Conservation (phyloP, 176 grass and related monocot species). For the Poa pratensis region DNA sequence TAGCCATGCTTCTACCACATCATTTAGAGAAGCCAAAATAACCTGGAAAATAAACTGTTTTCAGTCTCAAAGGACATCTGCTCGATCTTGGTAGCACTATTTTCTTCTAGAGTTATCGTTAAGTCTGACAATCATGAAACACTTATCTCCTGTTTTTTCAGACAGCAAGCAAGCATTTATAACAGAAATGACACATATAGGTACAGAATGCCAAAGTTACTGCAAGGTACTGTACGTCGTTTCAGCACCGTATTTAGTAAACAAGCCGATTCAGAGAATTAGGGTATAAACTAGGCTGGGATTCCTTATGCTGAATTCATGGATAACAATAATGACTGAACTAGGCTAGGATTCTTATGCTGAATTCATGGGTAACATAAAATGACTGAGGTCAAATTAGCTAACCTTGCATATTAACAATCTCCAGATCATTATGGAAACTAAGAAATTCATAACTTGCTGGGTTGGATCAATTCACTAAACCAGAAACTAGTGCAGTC, state of each 20-base stretch:
- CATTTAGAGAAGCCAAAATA: slow-evolving; percentile 84
- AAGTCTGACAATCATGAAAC: not conserved
- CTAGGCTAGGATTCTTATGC: slow-evolving; percentile 3
- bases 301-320: slow-evolving; percentile 3
- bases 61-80: slow-evolving; percentile 20
- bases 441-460: slow-evolving; percentile 26
- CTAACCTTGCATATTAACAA: slow-evolving; percentile 30
- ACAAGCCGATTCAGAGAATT: slow-evolving; percentile 20
- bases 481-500: not conserved
- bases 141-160: slow-evolving; percentile 27
- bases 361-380: not conserved
- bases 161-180: slow-evolving; percentile 22
- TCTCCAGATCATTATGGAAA: slow-evolving; percentile 21
- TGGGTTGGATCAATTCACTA: not conserved
- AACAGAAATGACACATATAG: slow-evolving; percentile 7
- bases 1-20: slow-evolving; percentile 70
- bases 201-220: slow-evolving; percentile 7
- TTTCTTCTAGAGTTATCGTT: slow-evolving; percentile 24
- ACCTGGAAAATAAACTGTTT: slow-evolving; percentile 60
- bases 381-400: slow-evolving; percentile 16
- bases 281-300: slow-evolving; percentile 12
- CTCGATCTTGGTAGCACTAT: not conserved
- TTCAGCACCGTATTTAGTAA: slow-evolving; percentile 10
- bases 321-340: not conserved
- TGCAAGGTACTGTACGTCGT: not conserved